Base-by-base conservation (phyloP, 1,284 basidiomycete genomes). In the Naganishia cerealis region DNA sequence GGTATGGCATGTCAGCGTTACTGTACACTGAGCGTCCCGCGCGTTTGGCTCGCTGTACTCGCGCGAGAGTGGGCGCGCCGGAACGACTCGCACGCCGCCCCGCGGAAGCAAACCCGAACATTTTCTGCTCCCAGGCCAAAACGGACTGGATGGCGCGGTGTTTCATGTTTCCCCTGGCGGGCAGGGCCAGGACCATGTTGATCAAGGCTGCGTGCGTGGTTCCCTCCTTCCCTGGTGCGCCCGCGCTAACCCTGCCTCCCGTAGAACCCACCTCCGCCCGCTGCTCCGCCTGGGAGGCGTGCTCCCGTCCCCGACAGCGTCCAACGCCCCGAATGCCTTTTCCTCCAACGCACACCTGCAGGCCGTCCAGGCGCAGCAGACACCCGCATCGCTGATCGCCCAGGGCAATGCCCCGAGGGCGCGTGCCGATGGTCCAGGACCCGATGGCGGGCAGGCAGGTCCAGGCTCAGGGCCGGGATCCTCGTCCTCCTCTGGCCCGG, bases 291-390 rank as follows among this genome's bases (percentile, higher is more conserved):
- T 78, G 13, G 59, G 59, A 38, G 59, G 72, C 33, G 71, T 72
- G 21, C 57, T 56, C 57, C 71, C 70, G 36, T 59, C 70, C 59
- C 66, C 71, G 57, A 62, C 59, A 24, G 50, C 26, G 61, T 66
- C 42, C 13, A 36, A 50, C 66, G 71, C 72, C 53, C 77, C 79
- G 18, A 78, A 80, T 57, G 76, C 78, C 53, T 82, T 82, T 73
- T 78, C 80, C 48, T 74, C 77, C 29, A 82, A 82, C 72, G 77
- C 79, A 56, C 77, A 74, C 43, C 72, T 81, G n/a, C 54, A 52
- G 18, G 57, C 55, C 50, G 73, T 78, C n/a, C 70, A 70, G 4
- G 74, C 75, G 33, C 70, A 67, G 36, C 72, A 74, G 16, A 71
- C 67, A 13, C 65, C 73, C 0, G 72, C 73, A 56, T 71, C 74